Base-by-base conservation (phyloP, 306 rosid species). In the Citrullus colocynthis region DNA sequence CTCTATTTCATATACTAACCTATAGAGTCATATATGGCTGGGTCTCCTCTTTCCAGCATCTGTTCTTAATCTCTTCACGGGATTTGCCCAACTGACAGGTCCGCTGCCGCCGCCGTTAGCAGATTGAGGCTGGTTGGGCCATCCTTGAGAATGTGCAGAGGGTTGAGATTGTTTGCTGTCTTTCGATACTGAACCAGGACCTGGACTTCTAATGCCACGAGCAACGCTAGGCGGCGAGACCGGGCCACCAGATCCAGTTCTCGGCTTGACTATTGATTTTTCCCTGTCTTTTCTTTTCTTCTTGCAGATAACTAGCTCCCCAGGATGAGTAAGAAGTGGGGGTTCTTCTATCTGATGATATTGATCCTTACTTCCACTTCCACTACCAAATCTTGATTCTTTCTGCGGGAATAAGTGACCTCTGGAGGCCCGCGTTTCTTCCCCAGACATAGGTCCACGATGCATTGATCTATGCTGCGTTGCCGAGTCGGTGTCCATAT, bases 41-140 rank as follows among this genome's bases (percentile, higher is more conserved):
- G 97, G 97, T 81, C 97, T 89, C 87, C 98, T 90, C 90, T 95
- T 95, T 79, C 97, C 97, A 13, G 90, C 84, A 89, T 90, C 97
- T 11, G 98, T 88, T 81, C 98, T 92, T 7, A 83, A 75, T 67
- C 97, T 86, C 89, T 95, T 95, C 39, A 90, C 97, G 0, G 97
- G 96, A 41, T 89, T 95, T 41, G 97, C 96, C 98, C 98, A 95
- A 42, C 97, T 91, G 49, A 85, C 89, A 7, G 88, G 86, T 34
- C 90, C 88, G 0, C 85, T 87, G 21, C 89, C 80, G 41, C 89
- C 88, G 76, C 89, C 93, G 76, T 87, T 93, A 30, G 87, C 67
- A 4, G 86, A 82, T 79, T 89, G 94, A 48, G 87, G 83, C 74
- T 85, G 91, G 76, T 82, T 84, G 36, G 82, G 57, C 92, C 90